A percentile compares a stretch with the other conserved stretches of the same genome.
phyloP scores from a whole-genome alignment of 352 stramenopile species.

The Pythium phragmiticola region DNA sequence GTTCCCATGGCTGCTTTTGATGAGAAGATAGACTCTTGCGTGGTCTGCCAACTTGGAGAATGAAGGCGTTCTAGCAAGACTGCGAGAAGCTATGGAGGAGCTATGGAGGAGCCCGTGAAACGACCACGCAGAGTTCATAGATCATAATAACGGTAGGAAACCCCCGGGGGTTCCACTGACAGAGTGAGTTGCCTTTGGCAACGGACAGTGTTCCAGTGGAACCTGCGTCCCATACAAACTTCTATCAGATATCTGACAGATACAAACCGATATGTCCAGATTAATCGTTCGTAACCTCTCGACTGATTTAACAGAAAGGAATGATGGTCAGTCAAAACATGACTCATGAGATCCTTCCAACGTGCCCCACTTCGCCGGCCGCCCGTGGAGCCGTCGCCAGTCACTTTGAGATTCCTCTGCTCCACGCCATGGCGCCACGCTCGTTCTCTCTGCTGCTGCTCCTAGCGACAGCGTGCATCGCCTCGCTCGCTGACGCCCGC shows the following conservation, averaged over 20 bases:
- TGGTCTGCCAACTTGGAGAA: not conserved
- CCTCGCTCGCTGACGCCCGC: conserved; percentile 11
- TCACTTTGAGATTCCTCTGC: not conserved
- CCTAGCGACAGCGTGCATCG: conserved; percentile 1
- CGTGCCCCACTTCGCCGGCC: not conserved
- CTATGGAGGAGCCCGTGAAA: not conserved
- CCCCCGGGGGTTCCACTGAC: too few species aligned
- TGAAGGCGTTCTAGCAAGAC: not conserved
- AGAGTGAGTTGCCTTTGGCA: too few species aligned
- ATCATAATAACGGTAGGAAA: not conserved
- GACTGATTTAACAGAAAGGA: not conserved
- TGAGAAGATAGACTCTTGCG: not conserved
- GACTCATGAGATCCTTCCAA: not conserved
- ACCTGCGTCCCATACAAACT: not conserved
- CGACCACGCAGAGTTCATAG: not conserved
- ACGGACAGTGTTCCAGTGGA: not conserved
- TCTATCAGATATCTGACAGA: not conserved
- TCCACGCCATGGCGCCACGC: not conserved
- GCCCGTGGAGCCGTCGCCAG: not conserved
- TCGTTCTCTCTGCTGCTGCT: conserved; percentile 10
- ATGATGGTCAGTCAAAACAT: not conserved
- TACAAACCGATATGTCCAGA: conserved; percentile 1
- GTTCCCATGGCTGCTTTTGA: not conserved
- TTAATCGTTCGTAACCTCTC: not conserved
- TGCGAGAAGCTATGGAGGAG: not conserved